Base-by-base conservation (phyloP, 2,329 filamentous ascomycete genomes). In the Penicillium psychrosexuale region DNA sequence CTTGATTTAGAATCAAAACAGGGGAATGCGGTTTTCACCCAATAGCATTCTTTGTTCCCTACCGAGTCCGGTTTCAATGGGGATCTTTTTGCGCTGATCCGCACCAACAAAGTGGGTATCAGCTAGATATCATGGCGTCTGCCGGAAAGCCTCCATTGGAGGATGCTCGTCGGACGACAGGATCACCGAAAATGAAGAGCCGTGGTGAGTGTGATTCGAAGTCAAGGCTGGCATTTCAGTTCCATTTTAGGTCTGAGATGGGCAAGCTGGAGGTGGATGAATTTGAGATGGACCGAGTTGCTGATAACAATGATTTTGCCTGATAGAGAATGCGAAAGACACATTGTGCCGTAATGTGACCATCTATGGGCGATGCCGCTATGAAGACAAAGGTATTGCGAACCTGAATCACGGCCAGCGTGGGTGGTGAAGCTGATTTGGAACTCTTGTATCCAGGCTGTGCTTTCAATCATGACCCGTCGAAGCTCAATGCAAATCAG, bases 341-440 rank as follows among this genome's bases (percentile, higher is more conserved):
- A 96, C 90, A 7, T 82, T 93, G 54, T 97, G 91, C 77, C 88
- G 91, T 69, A 96, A 97, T 75, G 88, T 97, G 58, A 83, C 91
- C 59, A 96, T 97, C 66, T 96, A 96, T 73, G 91, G 91, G 53
- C 89, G 93, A 75, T 97, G 91, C 74, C 88, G 91, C 61, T 96
- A 91, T 75, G 90, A 95, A 77, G 90, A 95, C 70, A 87, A 90
- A 76, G 91, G 90, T 77, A 60, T 40, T n/a, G 12, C 12, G 12
- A 34, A 48, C 28, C 11, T 45, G 50, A 27, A 37, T 44, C 37
- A 54, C 28, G 12, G 31, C 13, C 17, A 42, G 27, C 7, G 22
- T 51, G 43, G 28, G 27, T 36, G 28, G n/a, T 54, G 36, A 45
- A 57, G 30, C 52, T 58, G 39, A 54, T 44, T 51, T 61, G 55